Percentiles rank a stretch among this genome's conserved stretches.
These are phyloP conservation scores for Colletotrichum theobromicola DNA, from an alignment of 2,329 filamentous ascomycete genomes.

Conservation along the genomic window DNA sequence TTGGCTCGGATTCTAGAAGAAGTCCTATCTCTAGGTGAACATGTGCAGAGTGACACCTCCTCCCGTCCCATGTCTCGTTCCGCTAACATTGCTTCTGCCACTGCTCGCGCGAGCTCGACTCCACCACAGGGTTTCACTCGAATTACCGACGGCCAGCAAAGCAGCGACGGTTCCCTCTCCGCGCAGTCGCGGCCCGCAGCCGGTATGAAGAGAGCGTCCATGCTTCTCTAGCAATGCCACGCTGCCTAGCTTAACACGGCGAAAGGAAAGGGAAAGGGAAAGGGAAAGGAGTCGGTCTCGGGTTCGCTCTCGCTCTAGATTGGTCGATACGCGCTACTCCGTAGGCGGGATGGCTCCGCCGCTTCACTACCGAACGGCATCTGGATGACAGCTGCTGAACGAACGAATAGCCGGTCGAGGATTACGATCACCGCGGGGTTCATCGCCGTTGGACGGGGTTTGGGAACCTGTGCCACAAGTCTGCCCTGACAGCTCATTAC, in stretches of 20 bases:
- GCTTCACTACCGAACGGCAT: neutral
- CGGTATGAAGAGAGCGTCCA: neutral
- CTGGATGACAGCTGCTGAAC: neutral
- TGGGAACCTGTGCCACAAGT: neutral
- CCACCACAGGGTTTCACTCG: neutral
- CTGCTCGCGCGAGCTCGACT: neutral
- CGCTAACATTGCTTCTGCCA: neutral
- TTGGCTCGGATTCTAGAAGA: neutral
- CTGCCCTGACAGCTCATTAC: neutral
- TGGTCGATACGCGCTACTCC: neutral
- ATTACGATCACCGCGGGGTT: neutral
- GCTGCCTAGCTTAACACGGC: neutral
- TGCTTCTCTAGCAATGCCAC: neutral
- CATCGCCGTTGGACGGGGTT: neutral
- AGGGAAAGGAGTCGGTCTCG: slow-evolving; percentile 9
- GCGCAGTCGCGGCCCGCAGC: neutral
- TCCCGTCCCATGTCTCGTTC: neutral
- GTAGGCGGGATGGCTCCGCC: neutral
- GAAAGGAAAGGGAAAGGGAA: neutral
- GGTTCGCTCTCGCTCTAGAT: neutral
- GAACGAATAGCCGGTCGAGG: neutral
- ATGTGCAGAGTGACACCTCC: neutral
- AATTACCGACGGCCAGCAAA: neutral
- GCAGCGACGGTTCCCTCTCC: neutral
- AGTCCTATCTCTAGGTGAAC: neutral